These are phyloP conservation scores for Heteromeles arbutifolia DNA, from an alignment of 306 rosid genomes.

Conservation along the genomic window DNA sequence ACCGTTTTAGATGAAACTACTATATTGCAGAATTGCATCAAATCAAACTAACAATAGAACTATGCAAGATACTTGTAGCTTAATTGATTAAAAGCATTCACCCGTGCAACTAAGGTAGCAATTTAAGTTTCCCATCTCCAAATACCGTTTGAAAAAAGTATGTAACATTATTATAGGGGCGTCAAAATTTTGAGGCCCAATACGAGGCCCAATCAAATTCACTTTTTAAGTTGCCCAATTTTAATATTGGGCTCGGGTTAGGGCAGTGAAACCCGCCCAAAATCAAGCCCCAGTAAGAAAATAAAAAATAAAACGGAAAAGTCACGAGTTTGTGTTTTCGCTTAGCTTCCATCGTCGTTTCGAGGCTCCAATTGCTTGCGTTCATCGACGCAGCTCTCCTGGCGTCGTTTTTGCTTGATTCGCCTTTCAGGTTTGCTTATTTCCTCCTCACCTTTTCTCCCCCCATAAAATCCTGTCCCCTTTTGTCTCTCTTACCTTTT, in stretches of 20 bases:
- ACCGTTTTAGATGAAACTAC: too few species aligned
- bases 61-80: too few species aligned
- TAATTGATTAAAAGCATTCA: too few species aligned
- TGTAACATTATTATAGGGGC: too few species aligned
- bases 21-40: too few species aligned
- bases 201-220: neutral
- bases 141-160: too few species aligned
- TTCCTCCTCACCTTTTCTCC: neutral
- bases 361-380: conserved; percentile 8
- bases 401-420: conserved; percentile 20
- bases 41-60: too few species aligned
- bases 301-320: neutral
- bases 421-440: conserved; percentile 15
- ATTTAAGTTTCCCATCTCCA: too few species aligned
- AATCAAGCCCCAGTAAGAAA: neutral
- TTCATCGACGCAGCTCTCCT: conserved; percentile 5
- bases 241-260: neutral
- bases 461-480: neutral
- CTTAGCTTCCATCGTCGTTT: conserved; percentile 13
- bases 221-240: neutral
- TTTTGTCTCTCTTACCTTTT: neutral
- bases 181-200: neutral
- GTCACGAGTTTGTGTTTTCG: neutral
- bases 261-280: neutral
- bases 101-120: accelerated